Base-by-base conservation (phyloP, 176 grass and related monocot species). In the Thinopyrum elongatum region DNA sequence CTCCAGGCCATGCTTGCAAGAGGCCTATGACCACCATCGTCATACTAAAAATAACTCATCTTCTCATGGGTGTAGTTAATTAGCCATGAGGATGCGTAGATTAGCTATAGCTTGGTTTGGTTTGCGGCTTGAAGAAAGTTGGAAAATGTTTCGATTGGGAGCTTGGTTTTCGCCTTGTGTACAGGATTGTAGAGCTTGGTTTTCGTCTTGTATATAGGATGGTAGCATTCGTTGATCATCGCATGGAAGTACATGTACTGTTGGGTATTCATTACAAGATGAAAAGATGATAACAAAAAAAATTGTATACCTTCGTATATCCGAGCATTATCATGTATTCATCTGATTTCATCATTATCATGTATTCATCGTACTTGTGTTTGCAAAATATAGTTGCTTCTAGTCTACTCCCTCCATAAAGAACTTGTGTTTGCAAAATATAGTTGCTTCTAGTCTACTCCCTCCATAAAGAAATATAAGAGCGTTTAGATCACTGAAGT, bases 1-100 rank as follows among this genome's bases (percentile, higher is more conserved):
- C 84, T 92, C 46, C 90, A 86, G 29, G 85, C 92, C 85, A 94
- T 88, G 92, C 77, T 90, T 17, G 86, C 80, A 0, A 77, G 91
- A 60, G 92, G 89, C 11, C 82, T 91, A 86, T 86, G 82, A 83
- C 84, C 26, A 31, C 10, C 55, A 46, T 46, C 2, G 13, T 29
- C 19, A 2, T 34, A 41, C 11, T 31, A 49, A 3, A 26, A 49
- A 49, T 49, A 74, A 74, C 46, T 14, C 12, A 29, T 76, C 73
- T 22, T 55, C 15, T 2, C 15, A 46, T 74, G 16, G 46, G 15
- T 2, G 27, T 34, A 12, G 19, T 75, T 82, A 66, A 14, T 42
- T 42, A 35, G 25, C 62, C 75, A 47, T 49, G 83, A 31, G 38
- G 46, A 22, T 78, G 16, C 5, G 19, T 23, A 65, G n/a, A 44